Evolutionary conservation across 192 early-diverging fungal genomes (phyloP), one percentile per base, ranked within the genome.

Genomic region (Podila verticillata): DNA sequence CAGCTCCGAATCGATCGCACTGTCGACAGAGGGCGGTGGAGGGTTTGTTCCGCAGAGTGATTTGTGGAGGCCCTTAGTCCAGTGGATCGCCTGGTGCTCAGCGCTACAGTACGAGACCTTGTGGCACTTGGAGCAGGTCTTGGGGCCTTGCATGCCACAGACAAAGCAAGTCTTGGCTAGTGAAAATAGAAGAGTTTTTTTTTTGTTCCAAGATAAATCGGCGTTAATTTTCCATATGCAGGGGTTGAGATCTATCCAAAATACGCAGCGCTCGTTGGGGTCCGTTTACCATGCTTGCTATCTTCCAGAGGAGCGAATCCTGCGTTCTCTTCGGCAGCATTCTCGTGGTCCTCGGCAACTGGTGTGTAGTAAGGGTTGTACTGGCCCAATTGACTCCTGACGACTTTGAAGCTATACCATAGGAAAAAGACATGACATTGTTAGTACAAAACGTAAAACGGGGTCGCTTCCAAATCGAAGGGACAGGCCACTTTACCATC

Each of bases 61-160:
- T 60, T 92, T 90, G 71, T 95, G 95, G 48, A 87, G 79, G 2
- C 93, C 94, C 17, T 82, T 72, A 13, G 81, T 92, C 96, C 96
- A 99, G 84, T 97, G 92, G 0, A 87, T 66, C 15, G 91, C 65
- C 85, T 98, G 97, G 82, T 98, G 97, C 9, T 89, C 88, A 54
- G 90, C 90, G 24, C 89, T 91, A 83, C 98, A 98, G 84, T 99
- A 99, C 32, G 71, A 74, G 12, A 84, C 87, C 19, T 35, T 54
- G 35, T 91, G 85, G 68, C 98, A 99, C 63, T 88, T 87, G 62
- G 90, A 88, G 82, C 98, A 99, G 17, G 75, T 77, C 74, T 95
- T 95, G 47, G 83, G 83, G 35, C 91, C 95, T n/a, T 74, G 65
- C 58, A 92, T 66, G 28, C 92, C 92, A 67, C 95, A 96, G 10